These are phyloP conservation scores for Leccinum griseonigrum DNA, from an alignment of 1,284 basidiomycete genomes.

Conservation along the genomic window DNA sequence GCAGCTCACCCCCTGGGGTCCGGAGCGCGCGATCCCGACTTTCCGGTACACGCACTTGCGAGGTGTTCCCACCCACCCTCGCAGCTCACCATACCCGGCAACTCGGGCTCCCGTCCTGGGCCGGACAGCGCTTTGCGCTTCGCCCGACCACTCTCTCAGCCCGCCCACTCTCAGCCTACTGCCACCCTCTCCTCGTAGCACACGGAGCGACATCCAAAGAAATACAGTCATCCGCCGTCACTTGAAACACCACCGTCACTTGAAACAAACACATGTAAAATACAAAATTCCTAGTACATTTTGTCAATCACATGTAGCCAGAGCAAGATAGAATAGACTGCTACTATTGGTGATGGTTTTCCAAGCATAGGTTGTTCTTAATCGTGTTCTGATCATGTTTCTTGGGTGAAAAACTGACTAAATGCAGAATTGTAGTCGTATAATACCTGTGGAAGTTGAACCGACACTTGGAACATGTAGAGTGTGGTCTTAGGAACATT, in stretches of 20 bases:
- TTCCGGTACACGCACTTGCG: too few species aligned
- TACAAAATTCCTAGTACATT: background rate
- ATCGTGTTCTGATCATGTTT: background rate
- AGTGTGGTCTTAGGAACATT: background rate
- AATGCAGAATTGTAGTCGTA: background rate
- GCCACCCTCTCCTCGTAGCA: too few species aligned
- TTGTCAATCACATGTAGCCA: background rate
- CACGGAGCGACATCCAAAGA: too few species aligned
- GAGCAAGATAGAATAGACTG: background rate
- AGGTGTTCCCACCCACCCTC: too few species aligned
- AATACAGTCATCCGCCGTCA: slow-evolving; percentile 5
- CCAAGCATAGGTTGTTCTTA: background rate
- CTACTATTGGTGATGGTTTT: background rate
- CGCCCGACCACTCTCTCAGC: too few species aligned
- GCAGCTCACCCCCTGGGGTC: too few species aligned
- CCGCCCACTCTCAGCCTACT: too few species aligned
- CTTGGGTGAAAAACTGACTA: background rate
- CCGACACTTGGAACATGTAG: background rate
- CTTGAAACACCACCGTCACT: slow-evolving; percentile 5
- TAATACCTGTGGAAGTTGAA: background rate
- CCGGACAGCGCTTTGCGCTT: too few species aligned
- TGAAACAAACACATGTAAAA: background rate
- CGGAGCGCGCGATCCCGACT: too few species aligned
- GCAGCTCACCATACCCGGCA: too few species aligned
- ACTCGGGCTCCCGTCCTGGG: too few species aligned